phyloP scores from a whole-genome alignment of 2,329 filamentous ascomycete species.

The Aspergillus fumigatus region DNA sequence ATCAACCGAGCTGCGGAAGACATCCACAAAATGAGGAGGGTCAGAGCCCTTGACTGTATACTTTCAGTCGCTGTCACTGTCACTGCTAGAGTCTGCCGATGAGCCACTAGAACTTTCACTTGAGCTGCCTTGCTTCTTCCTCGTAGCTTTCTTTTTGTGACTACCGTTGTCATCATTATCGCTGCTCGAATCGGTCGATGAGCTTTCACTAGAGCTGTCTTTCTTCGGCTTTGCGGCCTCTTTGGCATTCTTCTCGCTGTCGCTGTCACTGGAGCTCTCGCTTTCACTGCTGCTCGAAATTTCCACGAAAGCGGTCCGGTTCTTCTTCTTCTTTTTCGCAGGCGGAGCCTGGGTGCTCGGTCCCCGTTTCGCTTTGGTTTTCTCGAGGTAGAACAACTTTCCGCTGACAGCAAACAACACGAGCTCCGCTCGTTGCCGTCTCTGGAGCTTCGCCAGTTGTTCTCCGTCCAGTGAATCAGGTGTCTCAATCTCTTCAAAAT shows the following conservation, averaged over 20 bases:
- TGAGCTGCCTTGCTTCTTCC: constrained; percentile 8
- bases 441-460: constrained; percentile 26
- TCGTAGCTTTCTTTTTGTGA: constrained; percentile 9
- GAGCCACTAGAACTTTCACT: constrained; percentile 12
- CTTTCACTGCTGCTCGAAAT: constrained; percentile 41
- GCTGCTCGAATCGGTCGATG: constrained; percentile 12
- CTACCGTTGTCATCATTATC: constrained; percentile 14
- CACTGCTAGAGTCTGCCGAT: constrained; percentile 5
- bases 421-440: constrained; percentile 36
- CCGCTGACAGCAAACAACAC: constrained; percentile 32
- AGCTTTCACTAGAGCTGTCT: constrained; percentile 11
- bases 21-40: not conserved
- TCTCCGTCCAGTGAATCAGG: constrained; percentile 22
- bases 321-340: constrained; percentile 39
- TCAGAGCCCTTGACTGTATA: not conserved
- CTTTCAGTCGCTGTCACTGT: constrained; percentile 15
- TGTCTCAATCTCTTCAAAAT: constrained; percentile 18
- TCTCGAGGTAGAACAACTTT: constrained; percentile 24
- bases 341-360: constrained; percentile 14
- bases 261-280: constrained; percentile 26
- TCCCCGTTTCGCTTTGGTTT: constrained; percentile 21
- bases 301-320: constrained; percentile 39
- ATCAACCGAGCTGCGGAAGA: not conserved
- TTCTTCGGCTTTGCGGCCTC: constrained; percentile 4
- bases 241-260: constrained; percentile 15